These are phyloP conservation scores for Hypsizygus marmoreus DNA, from an alignment of 768 basidiomycete genomes.

Conservation along the genomic window DNA sequence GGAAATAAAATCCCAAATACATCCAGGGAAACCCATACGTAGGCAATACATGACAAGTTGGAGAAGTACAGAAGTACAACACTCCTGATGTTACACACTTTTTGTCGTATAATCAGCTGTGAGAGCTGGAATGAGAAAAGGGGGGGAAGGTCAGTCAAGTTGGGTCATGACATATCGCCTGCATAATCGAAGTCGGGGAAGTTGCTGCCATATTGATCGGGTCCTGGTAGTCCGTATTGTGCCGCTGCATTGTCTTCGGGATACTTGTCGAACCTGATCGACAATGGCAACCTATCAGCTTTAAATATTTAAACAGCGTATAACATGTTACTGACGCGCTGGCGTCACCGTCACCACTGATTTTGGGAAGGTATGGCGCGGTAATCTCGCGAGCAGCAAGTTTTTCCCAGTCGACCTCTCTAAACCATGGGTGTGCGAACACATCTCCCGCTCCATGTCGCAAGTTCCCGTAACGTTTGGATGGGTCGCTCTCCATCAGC, in stretches of 20 bases:
- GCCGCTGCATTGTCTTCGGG: constrained; percentile 70
- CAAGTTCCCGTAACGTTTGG: constrained; percentile 88
- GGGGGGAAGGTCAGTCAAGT: not conserved
- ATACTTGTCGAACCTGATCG: constrained; percentile 70
- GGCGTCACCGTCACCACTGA: constrained; percentile 91
- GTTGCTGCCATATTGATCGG: constrained; percentile 63
- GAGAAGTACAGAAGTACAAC: not conserved
- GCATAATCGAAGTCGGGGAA: constrained; percentile 87
- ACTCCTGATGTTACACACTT: not conserved
- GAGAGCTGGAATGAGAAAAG: not conserved
- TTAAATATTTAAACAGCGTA: constrained; percentile 1
- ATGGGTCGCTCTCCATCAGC: constrained; percentile 87
- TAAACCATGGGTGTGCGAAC: constrained; percentile 91
- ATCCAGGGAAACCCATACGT: constrained; percentile 5
- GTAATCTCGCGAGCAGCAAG: constrained; percentile 84
- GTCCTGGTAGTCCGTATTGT: constrained; percentile 57
- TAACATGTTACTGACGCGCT: constrained; percentile 67
- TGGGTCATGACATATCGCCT: constrained; percentile 17
- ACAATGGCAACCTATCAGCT: constrained; percentile 14
- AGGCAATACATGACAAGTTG: constrained; percentile 3
- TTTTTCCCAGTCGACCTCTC: constrained; percentile 90
- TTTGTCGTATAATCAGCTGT: constrained; percentile 2
- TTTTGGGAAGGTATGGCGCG: constrained; percentile 93
- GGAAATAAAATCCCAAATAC: not conserved
- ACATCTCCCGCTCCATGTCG: constrained; percentile 88